Base-by-base conservation (phyloP, 371 early-diverging fungal genomes). In the Capillidium rhysosporum region DNA sequence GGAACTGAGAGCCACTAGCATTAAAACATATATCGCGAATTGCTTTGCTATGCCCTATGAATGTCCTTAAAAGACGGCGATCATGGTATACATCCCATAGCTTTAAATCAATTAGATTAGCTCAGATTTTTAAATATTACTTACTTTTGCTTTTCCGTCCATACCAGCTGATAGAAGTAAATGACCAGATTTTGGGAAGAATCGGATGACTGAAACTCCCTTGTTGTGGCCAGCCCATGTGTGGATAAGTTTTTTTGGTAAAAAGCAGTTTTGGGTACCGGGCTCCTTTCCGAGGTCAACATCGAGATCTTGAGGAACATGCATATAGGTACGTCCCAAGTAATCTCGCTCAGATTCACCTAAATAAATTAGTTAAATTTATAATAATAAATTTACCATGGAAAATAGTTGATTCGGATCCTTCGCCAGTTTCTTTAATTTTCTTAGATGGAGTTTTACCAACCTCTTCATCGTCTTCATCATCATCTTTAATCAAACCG, bases 51-150 rank as follows among this genome's bases (percentile, higher is more conserved):
- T 98, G 98, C 0, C 96, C 98, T 54, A 79, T 65, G 61, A 72
- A 91, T 0, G 92, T 87, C 46, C 93, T 79, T 53, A 91, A 70
- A 38, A 80, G 76, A 44, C 75, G 66, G 25, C 88, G 80, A 46
- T 92, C 84, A 53, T 86, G 77, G 65, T 92, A 92, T 16, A 89
- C 84, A 68, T 95, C 94, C 85, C 92, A 95, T 7, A 94, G 63
- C 84, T 80, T 56, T 5, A 40, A 2, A 31, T n/a, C 18, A 52
- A 21, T 21, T 26, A 45, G n/a, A 26, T 46, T 25, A 43, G 16
- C n/a, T 41, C 10, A 18, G 23, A 26, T 5, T n/a, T 25, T 8
- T 28, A n/a, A 18, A 16, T 55, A 34, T 21, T 7, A 10, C 63
- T 56, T 75, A 77, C 78, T 71, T 94, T 95, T 63, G 92, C 78